Percentiles rank a stretch among this genome's conserved stretches.
Evolutionary conservation across 257 asterid genomes (phyloP).

Genomic region (Galeopsis tetrahit): DNA sequence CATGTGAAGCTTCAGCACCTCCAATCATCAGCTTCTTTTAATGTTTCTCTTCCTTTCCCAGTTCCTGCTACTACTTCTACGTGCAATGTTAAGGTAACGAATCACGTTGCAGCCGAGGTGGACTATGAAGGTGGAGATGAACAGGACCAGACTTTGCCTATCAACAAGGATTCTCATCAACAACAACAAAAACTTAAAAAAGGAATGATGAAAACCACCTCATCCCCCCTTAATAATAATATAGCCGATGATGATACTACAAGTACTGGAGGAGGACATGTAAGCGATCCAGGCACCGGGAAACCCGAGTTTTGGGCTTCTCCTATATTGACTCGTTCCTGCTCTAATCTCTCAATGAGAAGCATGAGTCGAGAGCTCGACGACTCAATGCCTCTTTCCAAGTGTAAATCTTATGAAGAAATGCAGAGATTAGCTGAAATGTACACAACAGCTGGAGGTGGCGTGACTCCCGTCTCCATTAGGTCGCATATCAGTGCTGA

Average conservation of each 20-base stretch:
- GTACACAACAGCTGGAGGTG: constrained; percentile 28
- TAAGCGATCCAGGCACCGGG: constrained; percentile 68
- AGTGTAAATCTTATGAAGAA: constrained; percentile 60
- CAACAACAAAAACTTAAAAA: constrained; percentile 32
- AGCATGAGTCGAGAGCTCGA: constrained; percentile 39
- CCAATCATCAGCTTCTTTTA: constrained; percentile 46
- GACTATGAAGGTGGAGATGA: constrained; percentile 69
- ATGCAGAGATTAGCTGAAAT: constrained; percentile 51
- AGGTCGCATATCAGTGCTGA: constrained; percentile 64
- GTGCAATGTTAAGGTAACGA: constrained; percentile 55
- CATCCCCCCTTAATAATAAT: constrained; percentile 21
- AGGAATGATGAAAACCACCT: constrained; percentile 20
- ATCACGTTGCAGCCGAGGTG: constrained; percentile 50
- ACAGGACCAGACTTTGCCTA: constrained; percentile 48
- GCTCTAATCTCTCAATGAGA: constrained; percentile 60
- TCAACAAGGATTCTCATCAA: constrained; percentile 54
- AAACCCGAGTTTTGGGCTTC: constrained; percentile 49
- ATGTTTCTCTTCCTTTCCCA: constrained; percentile 52
- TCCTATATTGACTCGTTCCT: constrained; percentile 63
- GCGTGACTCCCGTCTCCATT: constrained; percentile 54
- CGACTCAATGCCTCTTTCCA: constrained; percentile 35
- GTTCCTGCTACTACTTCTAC: constrained; percentile 40
- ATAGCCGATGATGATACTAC: constrained; percentile 30
- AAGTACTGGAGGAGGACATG: constrained; percentile 44
- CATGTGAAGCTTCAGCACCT: constrained; percentile 46